Evolutionary conservation across 768 basidiomycete species (phyloP).

Genomic region (Lactifluus echinatus): DNA sequence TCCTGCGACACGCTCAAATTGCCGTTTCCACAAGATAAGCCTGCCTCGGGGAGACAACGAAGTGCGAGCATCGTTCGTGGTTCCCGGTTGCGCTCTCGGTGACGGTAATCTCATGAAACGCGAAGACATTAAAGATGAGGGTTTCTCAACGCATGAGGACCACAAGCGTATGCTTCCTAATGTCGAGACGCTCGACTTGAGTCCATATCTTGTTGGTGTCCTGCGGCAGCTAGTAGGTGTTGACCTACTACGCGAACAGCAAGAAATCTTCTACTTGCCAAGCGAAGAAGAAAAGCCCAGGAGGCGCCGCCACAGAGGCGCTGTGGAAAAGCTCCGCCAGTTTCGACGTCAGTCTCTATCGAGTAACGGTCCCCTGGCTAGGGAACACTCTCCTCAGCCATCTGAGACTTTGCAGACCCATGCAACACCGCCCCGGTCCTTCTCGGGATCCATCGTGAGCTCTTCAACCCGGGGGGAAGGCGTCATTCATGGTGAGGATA

Average conservation of each 20-base stretch:
- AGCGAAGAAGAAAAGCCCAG: constrained; percentile 34
- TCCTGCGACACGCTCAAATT: constrained; percentile 59
- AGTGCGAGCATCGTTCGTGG: constrained; percentile 51
- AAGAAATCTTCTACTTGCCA: constrained; percentile 58
- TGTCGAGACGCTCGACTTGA: constrained; percentile 44
- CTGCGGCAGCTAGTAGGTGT: constrained; percentile 56
- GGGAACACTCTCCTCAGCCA: constrained; percentile 9
- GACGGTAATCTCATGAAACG: constrained; percentile 45
- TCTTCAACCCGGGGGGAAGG: not conserved
- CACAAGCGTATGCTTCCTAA: constrained; percentile 36
- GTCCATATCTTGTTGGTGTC: constrained; percentile 44
- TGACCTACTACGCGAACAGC: constrained; percentile 53
- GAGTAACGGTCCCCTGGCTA: not conserved
- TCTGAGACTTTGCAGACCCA: constrained; percentile 2
- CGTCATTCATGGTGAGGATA: not conserved
- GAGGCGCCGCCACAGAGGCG: constrained; percentile 13
- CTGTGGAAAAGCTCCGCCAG: constrained; percentile 9
- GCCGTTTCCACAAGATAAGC: constrained; percentile 61
- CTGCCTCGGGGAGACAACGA: constrained; percentile 47
- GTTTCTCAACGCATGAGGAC: constrained; percentile 46
- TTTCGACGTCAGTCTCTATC: constrained; percentile 15
- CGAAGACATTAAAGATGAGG: constrained; percentile 55
- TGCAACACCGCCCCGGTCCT: constrained; percentile 1
- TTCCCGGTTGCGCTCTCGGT: constrained; percentile 59
- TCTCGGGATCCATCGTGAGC: constrained; percentile 5